A percentile compares a stretch with the other conserved stretches of the same genome.
These are phyloP conservation scores for Psophocarpus tetragonolobus DNA, from an alignment of 306 rosid species.

Conservation along the genomic window DNA sequence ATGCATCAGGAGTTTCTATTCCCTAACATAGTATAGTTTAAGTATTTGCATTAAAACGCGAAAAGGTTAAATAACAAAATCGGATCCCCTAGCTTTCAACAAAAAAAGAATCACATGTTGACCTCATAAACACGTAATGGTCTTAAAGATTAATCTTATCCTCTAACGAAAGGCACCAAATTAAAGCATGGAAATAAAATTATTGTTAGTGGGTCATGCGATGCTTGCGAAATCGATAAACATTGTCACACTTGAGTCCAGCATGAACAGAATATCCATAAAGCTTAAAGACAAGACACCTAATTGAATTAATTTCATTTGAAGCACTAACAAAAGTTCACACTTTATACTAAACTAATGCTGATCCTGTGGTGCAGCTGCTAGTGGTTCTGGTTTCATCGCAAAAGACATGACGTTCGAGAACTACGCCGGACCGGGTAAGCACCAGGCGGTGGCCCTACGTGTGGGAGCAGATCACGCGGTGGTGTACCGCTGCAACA, in stretches of 20 bases:
- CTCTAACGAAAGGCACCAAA: neutral
- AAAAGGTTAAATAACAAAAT: neutral
- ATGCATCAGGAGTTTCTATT: neutral
- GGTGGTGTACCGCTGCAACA: slow-evolving; percentile 70
- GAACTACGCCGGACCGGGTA: slow-evolving; percentile 81
- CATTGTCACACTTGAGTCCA: slow-evolving; percentile 3
- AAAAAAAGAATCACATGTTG: neutral
- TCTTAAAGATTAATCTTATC: neutral
- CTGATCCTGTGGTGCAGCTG: slow-evolving; percentile 52
- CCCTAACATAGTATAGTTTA: neutral
- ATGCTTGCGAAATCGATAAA: neutral
- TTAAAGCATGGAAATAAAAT: slow-evolving; percentile 24
- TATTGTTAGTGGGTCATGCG: slow-evolving; percentile 39
- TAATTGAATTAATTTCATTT: neutral
- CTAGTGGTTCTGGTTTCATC: slow-evolving; percentile 73
- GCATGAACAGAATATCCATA: neutral
- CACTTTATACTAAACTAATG: neutral
- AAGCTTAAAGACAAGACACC: neutral
- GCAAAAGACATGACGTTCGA: slow-evolving; percentile 80
- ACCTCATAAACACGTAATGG: neutral
- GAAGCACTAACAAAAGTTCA: neutral
- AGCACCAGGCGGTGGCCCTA: slow-evolving; percentile 93
- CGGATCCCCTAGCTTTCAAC: neutral
- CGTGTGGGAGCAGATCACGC: slow-evolving; percentile 84
- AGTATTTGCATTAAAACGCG: too few relatives aligned